Conservation (phyloP, 2,329 filamentous ascomycete genomes). For the Trichoderma sp. region DNA sequence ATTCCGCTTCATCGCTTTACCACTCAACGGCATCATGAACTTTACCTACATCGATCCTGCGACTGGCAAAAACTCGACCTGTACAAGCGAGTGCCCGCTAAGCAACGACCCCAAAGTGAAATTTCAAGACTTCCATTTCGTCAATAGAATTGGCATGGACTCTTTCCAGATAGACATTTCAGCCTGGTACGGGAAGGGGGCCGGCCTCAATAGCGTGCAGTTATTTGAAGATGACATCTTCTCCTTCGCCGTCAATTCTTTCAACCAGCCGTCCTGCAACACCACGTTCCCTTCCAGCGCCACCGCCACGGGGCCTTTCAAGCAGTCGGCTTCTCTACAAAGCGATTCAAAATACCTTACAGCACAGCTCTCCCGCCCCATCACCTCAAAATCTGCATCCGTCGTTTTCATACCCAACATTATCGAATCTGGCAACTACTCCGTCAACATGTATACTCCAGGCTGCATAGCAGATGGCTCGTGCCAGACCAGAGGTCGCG, state of each 20-base stretch:
- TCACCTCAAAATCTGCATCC: constrained; percentile 60
- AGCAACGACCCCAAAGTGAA: constrained; percentile 64
- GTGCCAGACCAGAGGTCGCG: constrained; percentile 74
- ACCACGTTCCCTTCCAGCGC: constrained; percentile 64
- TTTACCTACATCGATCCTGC: constrained; percentile 82
- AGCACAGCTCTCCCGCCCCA: constrained; percentile 59
- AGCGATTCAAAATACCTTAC: constrained; percentile 79
- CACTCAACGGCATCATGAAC: constrained; percentile 92
- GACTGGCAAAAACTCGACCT: constrained; percentile 67
- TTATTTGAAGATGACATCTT: constrained; percentile 84
- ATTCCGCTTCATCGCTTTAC: constrained; percentile 82
- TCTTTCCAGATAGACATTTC: constrained; percentile 82
- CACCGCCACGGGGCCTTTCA: constrained; percentile 74
- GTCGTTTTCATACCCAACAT: constrained; percentile 85
- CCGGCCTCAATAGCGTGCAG: constrained; percentile 82
- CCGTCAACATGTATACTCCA: constrained; percentile 87
- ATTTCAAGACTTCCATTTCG: constrained; percentile 90
- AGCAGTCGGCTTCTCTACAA: constrained; percentile 62
- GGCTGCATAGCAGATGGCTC: constrained; percentile 80
- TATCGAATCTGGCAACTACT: constrained; percentile 86
- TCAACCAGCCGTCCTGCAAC: constrained; percentile 85
- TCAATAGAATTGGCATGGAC: constrained; percentile 86
- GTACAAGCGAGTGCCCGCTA: constrained; percentile 83
- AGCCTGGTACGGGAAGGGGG: constrained; percentile 83
- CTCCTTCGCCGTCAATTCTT: constrained; percentile 79